Conservation (phyloP, 139 green algal species). For the Micromonas pusilla region DNA sequence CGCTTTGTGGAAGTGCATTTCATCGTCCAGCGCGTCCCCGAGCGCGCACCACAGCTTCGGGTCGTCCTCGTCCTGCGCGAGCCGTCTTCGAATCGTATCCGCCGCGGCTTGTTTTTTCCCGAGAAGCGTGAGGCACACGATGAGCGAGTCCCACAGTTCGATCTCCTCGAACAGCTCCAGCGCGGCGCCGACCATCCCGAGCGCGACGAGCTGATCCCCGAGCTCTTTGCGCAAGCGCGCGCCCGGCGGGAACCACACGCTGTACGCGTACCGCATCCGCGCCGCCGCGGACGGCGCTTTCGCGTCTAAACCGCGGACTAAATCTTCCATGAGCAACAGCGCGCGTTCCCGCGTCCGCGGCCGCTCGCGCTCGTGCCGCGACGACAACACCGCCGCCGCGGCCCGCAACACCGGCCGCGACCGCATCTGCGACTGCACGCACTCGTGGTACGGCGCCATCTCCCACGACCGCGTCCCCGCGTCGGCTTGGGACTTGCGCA, state of each 20-base stretch:
- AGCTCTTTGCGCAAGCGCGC: conserved; percentile 61
- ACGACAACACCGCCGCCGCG: conserved; percentile 36
- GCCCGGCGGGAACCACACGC: conserved; percentile 45
- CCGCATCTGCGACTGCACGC: conserved; percentile 54
- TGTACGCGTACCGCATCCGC: conserved; percentile 45
- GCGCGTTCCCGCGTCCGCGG: conserved; percentile 66
- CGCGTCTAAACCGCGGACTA: conserved; percentile 37
- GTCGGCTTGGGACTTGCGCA: conserved; percentile 36
- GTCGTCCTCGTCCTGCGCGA: conserved; percentile 65
- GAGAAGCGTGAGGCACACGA: conserved; percentile 81
- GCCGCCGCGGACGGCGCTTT: neutral
- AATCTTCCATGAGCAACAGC: conserved; percentile 58
- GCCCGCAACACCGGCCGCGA: conserved; percentile 32
- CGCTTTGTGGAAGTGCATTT: conserved; percentile 60
- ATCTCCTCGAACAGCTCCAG: conserved; percentile 71
- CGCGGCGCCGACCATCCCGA: conserved; percentile 66
- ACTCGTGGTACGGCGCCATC: conserved; percentile 71
- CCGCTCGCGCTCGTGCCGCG: conserved; percentile 61
- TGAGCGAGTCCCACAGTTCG: conserved; percentile 81
- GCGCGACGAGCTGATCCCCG: conserved; percentile 65
- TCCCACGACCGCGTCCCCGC: conserved; percentile 54
- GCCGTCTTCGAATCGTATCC: conserved; percentile 53
- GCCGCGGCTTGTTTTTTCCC: conserved; percentile 61
- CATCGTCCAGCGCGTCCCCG: conserved; percentile 73
- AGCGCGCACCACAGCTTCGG: conserved; percentile 77